Evolutionary conservation across 352 stramenopile species (phyloP), one percentile per base, ranked within the genome.

Genomic region (Globisporangium cylindrosporum): DNA sequence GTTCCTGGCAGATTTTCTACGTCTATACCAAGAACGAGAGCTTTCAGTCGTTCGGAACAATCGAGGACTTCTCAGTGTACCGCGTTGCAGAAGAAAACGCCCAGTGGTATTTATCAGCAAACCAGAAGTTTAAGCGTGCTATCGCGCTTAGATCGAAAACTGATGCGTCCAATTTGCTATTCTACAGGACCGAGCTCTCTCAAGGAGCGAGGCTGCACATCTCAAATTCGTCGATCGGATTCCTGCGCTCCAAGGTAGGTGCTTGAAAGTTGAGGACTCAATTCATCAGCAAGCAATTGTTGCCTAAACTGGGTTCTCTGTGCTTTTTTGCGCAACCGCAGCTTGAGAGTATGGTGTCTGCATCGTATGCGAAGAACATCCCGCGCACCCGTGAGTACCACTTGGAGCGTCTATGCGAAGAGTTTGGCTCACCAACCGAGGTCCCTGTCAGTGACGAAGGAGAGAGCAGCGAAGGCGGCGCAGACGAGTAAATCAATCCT

Each of bases 21-120:
- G 85, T 94, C 20, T 92, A 91, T 59, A 73, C 89, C 32, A 83
- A 78, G 66, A 94, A 94, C 64, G 64, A 84, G 34, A 91, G 83
- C 41, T 93, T 93, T 61, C 77, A 84, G 32, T 79, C 82, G 12
- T 51, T 94, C n/a, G 83, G 84, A 4, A 70, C 82, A 0, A 79
- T 94, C n/a, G 82, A 92, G 72, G 84, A 92, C 59, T 92, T 82
- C 67, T 78, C 78, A 0, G 76, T 91, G 38, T 93, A 91, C 57
- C 74, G 82, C 48, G 54, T 66, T 1, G 69, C 84, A 2, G 48
- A 67, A 3, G 70, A 76, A 20, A 80, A 83, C 20, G 59, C 66
- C 1, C 68, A 82, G 10, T 90, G 80, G 85, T 93, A 62, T 64
- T 59, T 20, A 18, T n/a, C 1, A 12, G n/a, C 25, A 34, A 58